phyloP scores from a whole-genome alignment of 495 filamentous ascomycete genomes.

The Penicillium tannophilum region DNA sequence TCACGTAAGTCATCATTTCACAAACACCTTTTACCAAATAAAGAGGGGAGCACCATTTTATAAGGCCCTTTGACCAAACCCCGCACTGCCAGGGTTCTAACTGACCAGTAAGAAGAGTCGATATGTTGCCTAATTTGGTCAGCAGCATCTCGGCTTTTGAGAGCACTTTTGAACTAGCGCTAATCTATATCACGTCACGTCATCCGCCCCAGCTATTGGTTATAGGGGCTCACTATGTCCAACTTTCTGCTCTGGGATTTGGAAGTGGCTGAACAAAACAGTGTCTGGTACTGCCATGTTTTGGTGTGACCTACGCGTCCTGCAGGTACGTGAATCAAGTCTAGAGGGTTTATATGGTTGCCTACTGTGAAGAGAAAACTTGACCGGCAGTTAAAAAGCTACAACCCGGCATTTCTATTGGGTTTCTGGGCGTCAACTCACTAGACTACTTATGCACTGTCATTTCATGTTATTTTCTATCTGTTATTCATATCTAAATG shows the following conservation, averaged over 20 bases:
- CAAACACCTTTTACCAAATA: neutral
- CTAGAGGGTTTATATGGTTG: neutral
- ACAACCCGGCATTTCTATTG: neutral
- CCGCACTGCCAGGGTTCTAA: neutral
- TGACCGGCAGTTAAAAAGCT: neutral
- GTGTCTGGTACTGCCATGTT: neutral
- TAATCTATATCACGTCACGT: neutral
- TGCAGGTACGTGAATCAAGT: slow-evolving; percentile 17
- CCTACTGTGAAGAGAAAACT: neutral
- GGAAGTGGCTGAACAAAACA: neutral
- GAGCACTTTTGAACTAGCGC: neutral
- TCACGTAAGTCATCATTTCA: too few relatives aligned
- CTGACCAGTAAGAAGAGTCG: neutral
- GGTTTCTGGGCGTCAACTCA: too few relatives aligned
- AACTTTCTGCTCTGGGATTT: neutral
- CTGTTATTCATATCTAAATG: neutral
- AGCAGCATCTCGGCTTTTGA: neutral
- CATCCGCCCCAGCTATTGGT: slow-evolving; percentile 3
- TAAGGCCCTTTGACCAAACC: neutral
- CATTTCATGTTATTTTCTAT: neutral
- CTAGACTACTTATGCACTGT: too few relatives aligned
- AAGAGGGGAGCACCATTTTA: neutral
- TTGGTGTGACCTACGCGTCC: slow-evolving; percentile 22
- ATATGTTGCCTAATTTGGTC: neutral
- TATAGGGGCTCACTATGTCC: neutral